Evolutionary conservation across 345 rosid genomes (phyloP).

Genomic region (Citrus cavaleriei): DNA sequence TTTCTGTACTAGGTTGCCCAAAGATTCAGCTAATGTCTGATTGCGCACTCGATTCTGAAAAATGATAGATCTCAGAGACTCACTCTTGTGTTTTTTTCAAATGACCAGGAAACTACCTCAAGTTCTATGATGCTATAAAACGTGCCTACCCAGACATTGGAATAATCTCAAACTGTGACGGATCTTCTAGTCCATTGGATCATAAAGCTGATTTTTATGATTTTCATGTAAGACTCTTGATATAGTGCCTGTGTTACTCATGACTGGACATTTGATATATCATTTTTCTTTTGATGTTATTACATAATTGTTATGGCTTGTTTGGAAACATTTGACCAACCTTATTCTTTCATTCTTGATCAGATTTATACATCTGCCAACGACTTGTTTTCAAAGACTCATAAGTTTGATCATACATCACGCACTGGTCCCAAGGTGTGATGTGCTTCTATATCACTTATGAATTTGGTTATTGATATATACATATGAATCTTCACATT

Average conservation of each 20-base stretch:
- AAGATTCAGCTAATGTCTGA: background rate
- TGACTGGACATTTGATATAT: background rate
- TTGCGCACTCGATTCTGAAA: background rate
- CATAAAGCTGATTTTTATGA: constrained; percentile 93
- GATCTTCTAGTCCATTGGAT: constrained; percentile 64
- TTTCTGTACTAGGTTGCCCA: background rate
- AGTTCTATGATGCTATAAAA: constrained; percentile 78
- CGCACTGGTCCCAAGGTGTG: constrained; percentile 83
- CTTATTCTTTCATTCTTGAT: constrained; percentile 8
- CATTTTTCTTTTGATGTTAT: background rate
- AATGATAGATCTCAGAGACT: constrained; percentile 5
- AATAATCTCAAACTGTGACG: constrained; percentile 94
- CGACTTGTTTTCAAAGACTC: constrained; percentile 58
- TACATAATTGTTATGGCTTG: background rate
- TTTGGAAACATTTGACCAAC: background rate
- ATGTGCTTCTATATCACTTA: background rate
- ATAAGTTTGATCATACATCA: constrained; percentile 62
- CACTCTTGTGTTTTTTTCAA: background rate
- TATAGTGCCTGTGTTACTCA: background rate
- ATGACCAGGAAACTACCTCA: constrained; percentile 83
- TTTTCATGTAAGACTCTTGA: constrained; percentile 54
- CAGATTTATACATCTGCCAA: constrained; percentile 80
- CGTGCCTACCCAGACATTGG: constrained; percentile 75
- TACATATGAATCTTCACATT: background rate
- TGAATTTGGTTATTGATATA: background rate